A percentile compares a stretch with the other conserved stretches of the same genome.
Evolutionary conservation across 2,329 filamentous ascomycete genomes (phyloP).

Genomic region (Microdochium nivale): DNA sequence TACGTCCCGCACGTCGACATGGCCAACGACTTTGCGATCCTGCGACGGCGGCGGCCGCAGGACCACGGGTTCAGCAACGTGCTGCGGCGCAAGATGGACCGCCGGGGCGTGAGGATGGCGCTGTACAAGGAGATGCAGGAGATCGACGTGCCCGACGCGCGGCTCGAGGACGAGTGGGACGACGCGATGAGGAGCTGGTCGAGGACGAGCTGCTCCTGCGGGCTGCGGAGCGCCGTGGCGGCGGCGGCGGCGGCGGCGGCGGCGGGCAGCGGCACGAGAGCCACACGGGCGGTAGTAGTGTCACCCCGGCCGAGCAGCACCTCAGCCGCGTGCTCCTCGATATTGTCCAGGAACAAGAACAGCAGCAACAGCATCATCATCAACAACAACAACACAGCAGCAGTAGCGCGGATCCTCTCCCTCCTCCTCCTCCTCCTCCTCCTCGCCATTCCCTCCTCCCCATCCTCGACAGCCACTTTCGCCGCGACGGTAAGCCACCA

Average conservation of each 20-base stretch:
- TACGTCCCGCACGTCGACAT: slow-evolving; percentile 51
- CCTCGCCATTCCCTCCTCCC: too few species aligned
- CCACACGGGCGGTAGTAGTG: too few species aligned
- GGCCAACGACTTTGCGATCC: slow-evolving; percentile 50
- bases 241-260: too few species aligned
- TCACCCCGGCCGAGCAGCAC: too few species aligned
- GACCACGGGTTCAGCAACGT: slow-evolving; percentile 47
- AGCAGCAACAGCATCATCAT: too few species aligned
- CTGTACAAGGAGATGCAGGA: slow-evolving; percentile 15
- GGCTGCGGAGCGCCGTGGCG: too few species aligned
- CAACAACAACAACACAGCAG: background rate
- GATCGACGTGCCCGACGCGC: slow-evolving; percentile 18
- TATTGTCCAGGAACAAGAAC: too few species aligned
- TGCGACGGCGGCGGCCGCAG: slow-evolving; percentile 61
- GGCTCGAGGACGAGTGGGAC: slow-evolving; percentile 39
- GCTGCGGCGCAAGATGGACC: slow-evolving; percentile 40
- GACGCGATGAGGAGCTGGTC: slow-evolving; percentile 5
- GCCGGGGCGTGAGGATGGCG: slow-evolving; percentile 33
- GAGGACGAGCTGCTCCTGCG: background rate
- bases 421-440: too few species aligned
- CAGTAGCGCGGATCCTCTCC: background rate
- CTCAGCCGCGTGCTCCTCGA: too few species aligned
- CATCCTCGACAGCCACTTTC: background rate
- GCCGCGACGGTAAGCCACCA: slow-evolving; percentile 3
- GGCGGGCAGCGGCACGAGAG: too few species aligned